Evolutionary conservation across 2,329 filamentous ascomycete species (phyloP).

Genomic region (Dichotomopilus funicola): DNA sequence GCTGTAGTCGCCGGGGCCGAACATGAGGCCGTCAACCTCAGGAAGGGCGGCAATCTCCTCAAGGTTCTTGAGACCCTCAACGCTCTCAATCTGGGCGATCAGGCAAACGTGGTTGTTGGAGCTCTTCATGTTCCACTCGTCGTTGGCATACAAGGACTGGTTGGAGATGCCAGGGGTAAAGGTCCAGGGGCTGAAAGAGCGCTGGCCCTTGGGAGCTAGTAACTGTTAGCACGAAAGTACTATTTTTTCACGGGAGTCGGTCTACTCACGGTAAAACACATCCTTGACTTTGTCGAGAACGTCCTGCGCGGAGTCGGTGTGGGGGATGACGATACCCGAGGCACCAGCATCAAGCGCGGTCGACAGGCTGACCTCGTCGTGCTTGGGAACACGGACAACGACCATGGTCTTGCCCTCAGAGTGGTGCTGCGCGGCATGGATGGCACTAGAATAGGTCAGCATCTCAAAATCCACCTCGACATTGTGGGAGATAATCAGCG

Average conservation of each 20-base stretch:
- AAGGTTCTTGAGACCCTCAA: constrained; percentile 22
- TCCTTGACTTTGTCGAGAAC: constrained; percentile 14
- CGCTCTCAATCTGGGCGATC: constrained; percentile 23
- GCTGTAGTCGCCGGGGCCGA: constrained; percentile 20
- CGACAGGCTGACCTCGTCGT: constrained; percentile 17
- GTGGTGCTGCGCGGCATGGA: constrained; percentile 18
- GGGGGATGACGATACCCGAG: constrained; percentile 20
- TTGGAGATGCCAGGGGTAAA: constrained; percentile 20
- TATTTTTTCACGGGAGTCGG: not conserved
- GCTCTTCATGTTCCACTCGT: constrained; percentile 21
- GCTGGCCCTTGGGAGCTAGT: not conserved
- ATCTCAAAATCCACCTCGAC: not conserved
- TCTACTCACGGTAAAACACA: constrained; percentile 18
- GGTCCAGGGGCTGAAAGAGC: constrained; percentile 13
- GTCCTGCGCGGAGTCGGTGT: constrained; percentile 21
- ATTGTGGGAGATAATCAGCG: not conserved
- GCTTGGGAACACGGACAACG: constrained; percentile 20
- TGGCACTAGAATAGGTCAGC: not conserved
- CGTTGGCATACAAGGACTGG: constrained; percentile 19
- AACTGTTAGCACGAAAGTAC: not conserved
- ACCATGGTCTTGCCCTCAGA: constrained; percentile 22
- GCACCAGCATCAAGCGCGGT: constrained; percentile 23
- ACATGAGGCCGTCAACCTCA: constrained; percentile 16
- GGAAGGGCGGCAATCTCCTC: constrained; percentile 21
- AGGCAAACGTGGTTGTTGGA: constrained; percentile 22